These are phyloP conservation scores for Halophytophthora polymorphica DNA, from an alignment of 352 stramenopile species.

Conservation along the genomic window DNA sequence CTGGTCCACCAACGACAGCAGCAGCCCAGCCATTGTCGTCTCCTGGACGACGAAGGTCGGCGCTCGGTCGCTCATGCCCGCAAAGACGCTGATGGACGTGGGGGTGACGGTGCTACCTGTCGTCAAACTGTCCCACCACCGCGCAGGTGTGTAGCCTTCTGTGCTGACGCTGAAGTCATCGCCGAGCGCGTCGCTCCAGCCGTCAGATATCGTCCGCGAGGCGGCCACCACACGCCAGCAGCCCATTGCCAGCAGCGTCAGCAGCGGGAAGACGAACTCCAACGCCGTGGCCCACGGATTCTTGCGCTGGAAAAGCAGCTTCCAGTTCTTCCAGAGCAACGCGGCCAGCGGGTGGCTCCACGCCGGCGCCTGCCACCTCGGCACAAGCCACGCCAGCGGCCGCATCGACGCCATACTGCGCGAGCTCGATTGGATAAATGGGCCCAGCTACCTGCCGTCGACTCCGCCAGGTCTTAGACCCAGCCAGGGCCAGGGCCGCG, in stretches of 20 bases:
- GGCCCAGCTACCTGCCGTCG: no score
- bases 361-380: neutral
- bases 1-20: slow-evolving; percentile 46
- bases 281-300: slow-evolving; percentile 14
- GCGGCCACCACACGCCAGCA: slow-evolving; percentile 8
- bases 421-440: no score
- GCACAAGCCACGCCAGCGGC: neutral
- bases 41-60: slow-evolving; percentile 42
- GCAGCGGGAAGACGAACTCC: slow-evolving; percentile 19
- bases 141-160: neutral
- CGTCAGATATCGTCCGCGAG: slow-evolving; percentile 12
- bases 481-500: neutral
- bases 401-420: no score
- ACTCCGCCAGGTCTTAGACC: no score
- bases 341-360: neutral
- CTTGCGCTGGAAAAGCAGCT: slow-evolving; percentile 22
- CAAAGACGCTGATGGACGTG: neutral
- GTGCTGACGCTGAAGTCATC: neutral
- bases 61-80: neutral
- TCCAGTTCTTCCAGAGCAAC: slow-evolving; percentile 11
- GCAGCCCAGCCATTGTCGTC: slow-evolving; percentile 54
- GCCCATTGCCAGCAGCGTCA: slow-evolving; percentile 15
- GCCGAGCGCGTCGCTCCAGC: slow-evolving; percentile 8
- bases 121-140: neutral
- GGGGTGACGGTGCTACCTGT: neutral